phyloP scores from a whole-genome alignment of 305 asterid species.

The Petunia hybrid region DNA sequence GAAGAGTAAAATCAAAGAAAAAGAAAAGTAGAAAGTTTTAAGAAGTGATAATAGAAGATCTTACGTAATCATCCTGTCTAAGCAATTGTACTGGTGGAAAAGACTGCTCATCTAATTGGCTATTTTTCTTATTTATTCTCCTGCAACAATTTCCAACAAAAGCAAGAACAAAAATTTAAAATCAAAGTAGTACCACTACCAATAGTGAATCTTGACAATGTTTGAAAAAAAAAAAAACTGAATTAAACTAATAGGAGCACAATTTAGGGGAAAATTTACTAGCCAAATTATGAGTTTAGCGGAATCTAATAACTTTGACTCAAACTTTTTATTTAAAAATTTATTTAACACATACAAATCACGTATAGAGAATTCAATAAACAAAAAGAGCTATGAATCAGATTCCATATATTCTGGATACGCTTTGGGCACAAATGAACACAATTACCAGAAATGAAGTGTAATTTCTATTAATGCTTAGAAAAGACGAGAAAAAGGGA shows the following conservation, averaged over 20 bases:
- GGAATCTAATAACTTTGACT: too few species aligned
- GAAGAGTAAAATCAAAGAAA: not conserved
- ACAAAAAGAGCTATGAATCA: too few species aligned
- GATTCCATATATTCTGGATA: too few species aligned
- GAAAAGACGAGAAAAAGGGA: not conserved
- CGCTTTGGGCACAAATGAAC: not conserved
- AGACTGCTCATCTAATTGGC: slow-evolving; percentile 34
- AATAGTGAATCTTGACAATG: not conserved
- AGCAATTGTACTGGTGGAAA: slow-evolving; percentile 72
- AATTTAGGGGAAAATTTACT: too few species aligned
- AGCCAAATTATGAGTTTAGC: too few species aligned
- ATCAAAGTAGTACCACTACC: not conserved
- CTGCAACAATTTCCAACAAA: slow-evolving; percentile 40
- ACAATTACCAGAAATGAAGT: not conserved
- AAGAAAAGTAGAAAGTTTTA: not conserved
- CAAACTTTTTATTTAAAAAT: too few species aligned
- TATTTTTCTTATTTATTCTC: slow-evolving; percentile 40
- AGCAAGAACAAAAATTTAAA: not conserved
- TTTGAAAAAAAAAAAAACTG: not conserved
- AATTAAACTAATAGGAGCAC: too few species aligned
- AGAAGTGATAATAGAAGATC: not conserved
- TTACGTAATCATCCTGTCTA: slow-evolving; percentile 56
- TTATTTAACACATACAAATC: too few species aligned
- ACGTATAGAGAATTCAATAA: too few species aligned
- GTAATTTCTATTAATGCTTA: not conserved